phyloP scores from a whole-genome alignment of 108 stramenopile genomes.

The Schizochytrium sp. region DNA sequence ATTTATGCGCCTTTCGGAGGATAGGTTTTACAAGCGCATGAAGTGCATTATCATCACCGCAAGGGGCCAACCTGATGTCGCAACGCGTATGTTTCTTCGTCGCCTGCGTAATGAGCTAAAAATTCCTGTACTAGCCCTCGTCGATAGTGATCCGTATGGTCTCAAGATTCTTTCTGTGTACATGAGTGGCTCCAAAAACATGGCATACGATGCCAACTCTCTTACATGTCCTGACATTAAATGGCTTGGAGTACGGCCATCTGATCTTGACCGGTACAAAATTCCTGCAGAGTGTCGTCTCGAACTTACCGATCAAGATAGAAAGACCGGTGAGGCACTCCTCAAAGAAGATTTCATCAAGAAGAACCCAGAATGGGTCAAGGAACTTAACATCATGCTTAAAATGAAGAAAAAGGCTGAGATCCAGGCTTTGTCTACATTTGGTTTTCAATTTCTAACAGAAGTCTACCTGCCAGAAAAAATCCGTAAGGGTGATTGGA shows the following conservation, averaged over 20 bases:
- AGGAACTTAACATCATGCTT: constrained; percentile 93
- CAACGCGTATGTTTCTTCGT: constrained; percentile 86
- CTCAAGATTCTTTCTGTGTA: constrained; percentile 95
- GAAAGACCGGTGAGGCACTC: constrained; percentile 93
- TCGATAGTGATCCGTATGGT: constrained; percentile 97
- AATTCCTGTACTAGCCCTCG: constrained; percentile 94
- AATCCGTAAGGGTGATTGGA: constrained; percentile 92
- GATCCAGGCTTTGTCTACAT: constrained; percentile 77
- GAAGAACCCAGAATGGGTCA: constrained; percentile 94
- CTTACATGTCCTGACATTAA: constrained; percentile 96
- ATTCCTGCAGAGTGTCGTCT: constrained; percentile 92
- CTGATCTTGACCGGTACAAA: constrained; percentile 87
- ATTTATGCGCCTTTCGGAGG: constrained; percentile 94
- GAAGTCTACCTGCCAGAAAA: constrained; percentile 94
- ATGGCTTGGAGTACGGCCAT: constrained; percentile 93
- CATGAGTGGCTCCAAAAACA: constrained; percentile 92
- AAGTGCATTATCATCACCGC: constrained; percentile 98
- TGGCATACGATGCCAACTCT: constrained; percentile 81
- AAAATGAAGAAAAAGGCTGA: constrained; percentile 96
- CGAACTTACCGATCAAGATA: constrained; percentile 95
- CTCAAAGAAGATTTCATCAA: constrained; percentile 93
- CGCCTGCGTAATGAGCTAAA: constrained; percentile 80
- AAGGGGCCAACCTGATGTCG: constrained; percentile 97
- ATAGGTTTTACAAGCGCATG: constrained; percentile 90
- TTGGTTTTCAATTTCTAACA: constrained; percentile 95